A percentile compares a stretch with the other conserved stretches of the same genome.
Evolutionary conservation across 1,284 basidiomycete genomes (phyloP).

Genomic region (Trametes sp.): DNA sequence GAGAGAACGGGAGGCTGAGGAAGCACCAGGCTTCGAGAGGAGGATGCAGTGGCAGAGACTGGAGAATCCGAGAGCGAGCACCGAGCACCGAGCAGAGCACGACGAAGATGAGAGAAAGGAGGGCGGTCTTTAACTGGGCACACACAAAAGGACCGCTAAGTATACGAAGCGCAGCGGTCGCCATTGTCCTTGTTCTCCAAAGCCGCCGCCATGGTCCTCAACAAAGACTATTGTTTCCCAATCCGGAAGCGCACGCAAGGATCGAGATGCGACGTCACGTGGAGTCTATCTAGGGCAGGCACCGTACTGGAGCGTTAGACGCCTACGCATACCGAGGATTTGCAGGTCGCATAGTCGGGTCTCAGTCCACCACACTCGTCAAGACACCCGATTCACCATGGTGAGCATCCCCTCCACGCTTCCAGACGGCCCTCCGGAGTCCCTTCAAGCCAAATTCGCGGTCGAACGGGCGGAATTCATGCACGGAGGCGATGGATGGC

Average conservation of each 20-base stretch:
- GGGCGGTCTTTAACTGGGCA: conserved; percentile 14
- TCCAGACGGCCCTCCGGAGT: conserved; percentile 14
- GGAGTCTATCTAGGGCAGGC: conserved; percentile 24
- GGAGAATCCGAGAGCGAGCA: conserved; percentile 18
- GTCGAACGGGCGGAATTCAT: conserved; percentile 19
- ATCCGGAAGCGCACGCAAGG: conserved; percentile 10
- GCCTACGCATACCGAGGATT: conserved; percentile 18
- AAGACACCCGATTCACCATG: conserved; percentile 46
- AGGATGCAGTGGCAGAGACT: background rate
- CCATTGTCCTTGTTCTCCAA: conserved; percentile 27
- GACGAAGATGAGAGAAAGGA: background rate
- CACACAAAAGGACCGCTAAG: conserved; percentile 21
- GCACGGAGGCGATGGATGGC: conserved; percentile 42
- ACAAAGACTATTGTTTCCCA: conserved; percentile 30
- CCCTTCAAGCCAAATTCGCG: conserved; percentile 21
- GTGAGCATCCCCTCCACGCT: conserved; percentile 40
- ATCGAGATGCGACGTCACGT: conserved; percentile 23
- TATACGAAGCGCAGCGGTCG: conserved; percentile 8
- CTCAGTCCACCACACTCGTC: conserved; percentile 37
- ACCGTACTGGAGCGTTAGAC: conserved; percentile 1
- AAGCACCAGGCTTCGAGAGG: conserved; percentile 32
- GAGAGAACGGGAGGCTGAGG: conserved; percentile 17
- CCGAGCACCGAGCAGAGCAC: conserved; percentile 25
- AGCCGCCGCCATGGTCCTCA: background rate
- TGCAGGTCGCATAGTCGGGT: conserved; percentile 29